Evolutionary conservation across 192 early-diverging fungal species (phyloP).

Genomic region (Umbelopsis sp.): DNA sequence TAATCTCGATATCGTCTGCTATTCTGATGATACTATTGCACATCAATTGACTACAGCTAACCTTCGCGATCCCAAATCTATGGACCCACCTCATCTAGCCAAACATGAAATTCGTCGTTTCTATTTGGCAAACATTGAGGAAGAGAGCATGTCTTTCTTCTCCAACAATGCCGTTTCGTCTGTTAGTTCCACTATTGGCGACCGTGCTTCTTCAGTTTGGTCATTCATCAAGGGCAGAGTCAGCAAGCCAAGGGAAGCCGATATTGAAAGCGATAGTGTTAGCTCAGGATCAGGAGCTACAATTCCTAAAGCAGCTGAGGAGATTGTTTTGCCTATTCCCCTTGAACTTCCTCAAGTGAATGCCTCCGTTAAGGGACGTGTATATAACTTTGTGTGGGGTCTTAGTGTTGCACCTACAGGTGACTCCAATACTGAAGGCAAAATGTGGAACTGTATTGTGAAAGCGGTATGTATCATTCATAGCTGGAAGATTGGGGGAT

Average conservation of each 20-base stretch:
- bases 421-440: conserved; percentile 18
- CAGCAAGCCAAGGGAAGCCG: background rate
- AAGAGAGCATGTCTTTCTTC: conserved; percentile 50
- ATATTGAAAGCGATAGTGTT: conserved; percentile 14
- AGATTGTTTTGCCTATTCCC: conserved; percentile 8
- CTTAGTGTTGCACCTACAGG: conserved; percentile 24
- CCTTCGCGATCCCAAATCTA: conserved; percentile 49
- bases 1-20: conserved; percentile 61
- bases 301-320: conserved; percentile 29
- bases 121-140: conserved; percentile 57
- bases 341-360: conserved; percentile 47
- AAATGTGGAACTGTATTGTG: conserved; percentile 47
- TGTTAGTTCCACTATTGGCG: conserved; percentile 20
- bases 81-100: conserved; percentile 43
- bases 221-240: conserved; percentile 1
- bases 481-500: background rate
- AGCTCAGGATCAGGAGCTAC: conserved; percentile 23
- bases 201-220: conserved; percentile 22
- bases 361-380: conserved; percentile 27
- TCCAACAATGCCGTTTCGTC: conserved; percentile 37
- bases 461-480: conserved; percentile 42
- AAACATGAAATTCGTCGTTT: conserved; percentile 63
- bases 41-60: conserved; percentile 58
- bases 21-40: conserved; percentile 60
- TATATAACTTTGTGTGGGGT: conserved; percentile 42